A percentile compares a stretch with the other conserved stretches of the same genome.
These are phyloP conservation scores for Celoporthe dispersa DNA, from an alignment of 2,329 filamentous ascomycete genomes.

Conservation along the genomic window DNA sequence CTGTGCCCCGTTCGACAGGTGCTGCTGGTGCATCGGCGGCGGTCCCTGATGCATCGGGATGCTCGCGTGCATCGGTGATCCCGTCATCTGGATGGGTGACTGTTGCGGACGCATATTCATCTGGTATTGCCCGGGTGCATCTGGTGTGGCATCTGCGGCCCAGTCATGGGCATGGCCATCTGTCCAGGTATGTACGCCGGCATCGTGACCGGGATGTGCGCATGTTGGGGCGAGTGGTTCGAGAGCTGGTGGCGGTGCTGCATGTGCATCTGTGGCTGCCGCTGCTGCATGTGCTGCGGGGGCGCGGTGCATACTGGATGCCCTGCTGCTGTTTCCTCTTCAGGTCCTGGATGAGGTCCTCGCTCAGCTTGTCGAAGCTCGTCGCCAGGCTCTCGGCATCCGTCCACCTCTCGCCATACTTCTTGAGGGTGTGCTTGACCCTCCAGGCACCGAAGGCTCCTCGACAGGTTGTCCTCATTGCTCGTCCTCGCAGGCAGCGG, in stretches of 20 bases:
- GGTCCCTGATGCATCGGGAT: constrained; percentile 12
- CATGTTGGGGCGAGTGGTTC: constrained; percentile 18
- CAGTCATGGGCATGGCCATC: constrained; percentile 19
- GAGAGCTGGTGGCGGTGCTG: constrained; percentile 10
- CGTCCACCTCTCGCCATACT: constrained; percentile 65
- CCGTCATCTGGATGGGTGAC: constrained; percentile 29
- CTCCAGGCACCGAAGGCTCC: constrained; percentile 60
- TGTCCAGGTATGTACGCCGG: constrained; percentile 20
- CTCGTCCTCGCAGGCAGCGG: constrained; percentile 54
- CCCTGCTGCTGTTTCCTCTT: constrained; percentile 42
- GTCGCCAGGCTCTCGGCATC: constrained; percentile 58
- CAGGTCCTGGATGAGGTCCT: constrained; percentile 49
- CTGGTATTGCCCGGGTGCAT: constrained; percentile 24
- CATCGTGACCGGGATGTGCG: constrained; percentile 22
- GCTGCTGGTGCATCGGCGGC: constrained; percentile 36
- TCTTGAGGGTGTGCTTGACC: constrained; percentile 56
- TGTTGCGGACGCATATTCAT: constrained; percentile 22
- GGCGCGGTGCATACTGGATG: constrained; percentile 39
- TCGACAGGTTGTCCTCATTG: constrained; percentile 55
- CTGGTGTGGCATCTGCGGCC: constrained; percentile 17
- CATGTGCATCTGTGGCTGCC: constrained; percentile 24
- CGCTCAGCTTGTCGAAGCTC: constrained; percentile 57
- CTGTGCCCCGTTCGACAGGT: constrained; percentile 25
- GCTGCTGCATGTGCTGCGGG: constrained; percentile 35
- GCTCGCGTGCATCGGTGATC: constrained; percentile 39